Evolutionary conservation across 2,329 filamentous ascomycete species (phyloP).

Genomic region (Pseudomassariella vexata): DNA sequence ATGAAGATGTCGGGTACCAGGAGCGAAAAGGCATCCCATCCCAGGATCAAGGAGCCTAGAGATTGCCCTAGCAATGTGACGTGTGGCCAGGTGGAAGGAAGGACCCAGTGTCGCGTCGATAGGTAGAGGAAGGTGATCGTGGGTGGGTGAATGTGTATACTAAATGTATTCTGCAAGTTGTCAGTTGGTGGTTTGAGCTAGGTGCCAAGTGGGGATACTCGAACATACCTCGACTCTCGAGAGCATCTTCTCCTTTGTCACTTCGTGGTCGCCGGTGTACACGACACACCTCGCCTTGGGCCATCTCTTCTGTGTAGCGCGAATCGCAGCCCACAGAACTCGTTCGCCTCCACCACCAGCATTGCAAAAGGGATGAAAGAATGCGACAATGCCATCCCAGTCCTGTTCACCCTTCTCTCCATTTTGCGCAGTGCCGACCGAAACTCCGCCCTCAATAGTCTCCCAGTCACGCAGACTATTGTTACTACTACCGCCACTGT

Average conservation of each 20-base stretch:
- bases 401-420: constrained; percentile 43
- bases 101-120: constrained; percentile 78
- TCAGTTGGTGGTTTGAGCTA: constrained; percentile 4
- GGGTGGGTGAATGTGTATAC: constrained; percentile 80
- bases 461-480: constrained; percentile 72
- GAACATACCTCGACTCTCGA: constrained; percentile 61
- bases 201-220: too few relatives aligned
- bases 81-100: constrained; percentile 80
- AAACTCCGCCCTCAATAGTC: constrained; percentile 53
- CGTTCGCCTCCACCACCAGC: constrained; percentile 93
- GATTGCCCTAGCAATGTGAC: constrained; percentile 95
- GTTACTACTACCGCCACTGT: constrained; percentile 21
- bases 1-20: constrained; percentile 90
- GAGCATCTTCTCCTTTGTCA: constrained; percentile 74
- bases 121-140: constrained; percentile 87
- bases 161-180: constrained; percentile 70
- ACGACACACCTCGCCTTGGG: constrained; percentile 85
- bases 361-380: constrained; percentile 98
- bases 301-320: constrained; percentile 83
- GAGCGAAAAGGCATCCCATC: constrained; percentile 88
- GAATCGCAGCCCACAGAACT: constrained; percentile 92
- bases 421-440: constrained; percentile 27
- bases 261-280: constrained; percentile 92
- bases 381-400: constrained; percentile 84
- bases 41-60: constrained; percentile 78